phyloP scores from a whole-genome alignment of 2,329 filamentous ascomycete species.

The Hysterium pulicare region DNA sequence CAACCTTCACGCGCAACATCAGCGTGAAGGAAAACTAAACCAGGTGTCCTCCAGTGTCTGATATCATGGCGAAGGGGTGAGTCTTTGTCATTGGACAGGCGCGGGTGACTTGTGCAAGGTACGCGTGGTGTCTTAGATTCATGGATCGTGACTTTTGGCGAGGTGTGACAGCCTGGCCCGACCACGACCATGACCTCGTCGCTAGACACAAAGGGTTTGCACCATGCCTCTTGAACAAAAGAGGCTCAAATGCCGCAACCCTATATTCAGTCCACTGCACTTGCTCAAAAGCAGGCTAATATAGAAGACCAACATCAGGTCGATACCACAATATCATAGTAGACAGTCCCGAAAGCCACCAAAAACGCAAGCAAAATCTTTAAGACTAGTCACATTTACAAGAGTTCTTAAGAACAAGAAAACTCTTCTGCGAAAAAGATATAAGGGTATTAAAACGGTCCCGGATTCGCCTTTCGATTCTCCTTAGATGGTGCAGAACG shows the following conservation, averaged over 20 bases:
- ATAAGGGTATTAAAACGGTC: too few relatives aligned
- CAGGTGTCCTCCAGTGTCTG: background rate
- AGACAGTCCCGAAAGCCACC: too few relatives aligned
- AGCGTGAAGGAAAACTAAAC: background rate
- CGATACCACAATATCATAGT: too few relatives aligned
- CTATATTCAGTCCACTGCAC: background rate
- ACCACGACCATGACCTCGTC: too few relatives aligned
- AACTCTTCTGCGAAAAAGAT: too few relatives aligned
- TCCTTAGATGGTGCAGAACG: too few relatives aligned
- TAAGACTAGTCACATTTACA: too few relatives aligned
- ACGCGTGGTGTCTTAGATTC: conserved; percentile 3
- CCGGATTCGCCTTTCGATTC: too few relatives aligned
- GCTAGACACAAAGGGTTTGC: background rate
- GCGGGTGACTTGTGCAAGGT: conserved; percentile 1
- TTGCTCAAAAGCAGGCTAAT: background rate
- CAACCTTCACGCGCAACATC: background rate
- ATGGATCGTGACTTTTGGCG: background rate
- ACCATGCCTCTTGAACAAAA: background rate
- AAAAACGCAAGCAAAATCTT: too few relatives aligned
- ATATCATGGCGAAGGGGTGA: background rate
- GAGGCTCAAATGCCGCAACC: background rate
- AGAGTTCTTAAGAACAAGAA: too few relatives aligned
- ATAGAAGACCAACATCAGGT: too few relatives aligned
- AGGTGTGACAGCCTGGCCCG: background rate
- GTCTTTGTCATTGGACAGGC: background rate